These are phyloP conservation scores for Pelargonium nanum DNA, from an alignment of 345 rosid species.

Conservation along the genomic window DNA sequence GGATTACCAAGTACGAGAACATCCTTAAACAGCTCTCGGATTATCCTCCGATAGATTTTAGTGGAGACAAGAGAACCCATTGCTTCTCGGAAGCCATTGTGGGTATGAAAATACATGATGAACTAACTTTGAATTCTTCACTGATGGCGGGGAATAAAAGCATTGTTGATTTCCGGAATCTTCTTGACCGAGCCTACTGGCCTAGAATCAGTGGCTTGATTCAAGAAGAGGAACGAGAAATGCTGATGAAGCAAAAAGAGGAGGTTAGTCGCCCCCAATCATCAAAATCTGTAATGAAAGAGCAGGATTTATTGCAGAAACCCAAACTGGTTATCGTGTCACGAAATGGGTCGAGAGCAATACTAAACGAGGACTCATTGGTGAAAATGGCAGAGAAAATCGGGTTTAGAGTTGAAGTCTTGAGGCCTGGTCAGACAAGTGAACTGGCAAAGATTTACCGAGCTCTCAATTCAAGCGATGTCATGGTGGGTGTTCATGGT, in stretches of 20 bases:
- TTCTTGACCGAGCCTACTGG: slow-evolving; percentile 46
- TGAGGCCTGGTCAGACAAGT: slow-evolving; percentile 42
- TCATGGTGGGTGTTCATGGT: slow-evolving; percentile 80
- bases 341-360: slow-evolving; percentile 51
- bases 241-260: slow-evolving; percentile 12
- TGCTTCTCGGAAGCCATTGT: slow-evolving; percentile 72
- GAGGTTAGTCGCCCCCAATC: slow-evolving; percentile 16
- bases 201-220: slow-evolving; percentile 44
- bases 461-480: slow-evolving; percentile 53
- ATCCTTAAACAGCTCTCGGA: slow-evolving; percentile 50
- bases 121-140: slow-evolving; percentile 46
- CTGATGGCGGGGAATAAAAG: slow-evolving; percentile 31
- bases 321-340: slow-evolving; percentile 60
- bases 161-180: slow-evolving; percentile 48
- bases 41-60: slow-evolving; percentile 44
- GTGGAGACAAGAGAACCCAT: slow-evolving; percentile 53
- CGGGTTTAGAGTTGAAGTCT: slow-evolving; percentile 51
- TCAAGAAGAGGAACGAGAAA: slow-evolving; percentile 31
- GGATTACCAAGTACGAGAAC: slow-evolving; percentile 65
- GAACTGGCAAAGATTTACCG: slow-evolving; percentile 61
- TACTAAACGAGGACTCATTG: slow-evolving; percentile 45
- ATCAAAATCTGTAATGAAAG: no score
- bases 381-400: slow-evolving; percentile 47
- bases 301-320: slow-evolving; percentile 15
- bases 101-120: slow-evolving; percentile 70